Evolutionary conservation across 2,329 filamentous ascomycete species (phyloP).

Genomic region (Penicillium janthinellum): DNA sequence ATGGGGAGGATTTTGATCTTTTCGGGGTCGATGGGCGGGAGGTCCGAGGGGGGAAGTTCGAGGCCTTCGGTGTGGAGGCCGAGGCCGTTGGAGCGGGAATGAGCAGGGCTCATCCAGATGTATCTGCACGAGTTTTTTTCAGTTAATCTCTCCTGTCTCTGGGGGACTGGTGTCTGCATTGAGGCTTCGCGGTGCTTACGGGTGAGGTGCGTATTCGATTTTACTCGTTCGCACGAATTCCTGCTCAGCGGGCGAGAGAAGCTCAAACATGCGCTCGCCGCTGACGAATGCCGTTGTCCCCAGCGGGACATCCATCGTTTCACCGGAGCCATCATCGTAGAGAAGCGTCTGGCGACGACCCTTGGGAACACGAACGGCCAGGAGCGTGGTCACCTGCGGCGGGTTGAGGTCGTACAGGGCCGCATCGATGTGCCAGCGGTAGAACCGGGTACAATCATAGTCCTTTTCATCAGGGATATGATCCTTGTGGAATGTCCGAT

Average conservation of each 20-base stretch:
- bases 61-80: constrained; percentile 68
- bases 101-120: constrained; percentile 75
- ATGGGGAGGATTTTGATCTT: constrained; percentile 70
- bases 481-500: constrained; percentile 72
- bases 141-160: too few relatives aligned
- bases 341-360: constrained; percentile 67
- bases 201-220: constrained; percentile 76
- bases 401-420: constrained; percentile 75
- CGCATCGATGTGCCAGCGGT: constrained; percentile 80
- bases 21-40: constrained; percentile 69
- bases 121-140: constrained; percentile 38
- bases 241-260: constrained; percentile 66
- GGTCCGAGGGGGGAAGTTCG: constrained; percentile 61
- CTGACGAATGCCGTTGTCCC: constrained; percentile 77
- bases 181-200: constrained; percentile 45
- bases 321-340: constrained; percentile 71
- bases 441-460: constrained; percentile 62
- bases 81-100: constrained; percentile 67
- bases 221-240: constrained; percentile 66
- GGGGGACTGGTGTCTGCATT: not conserved
- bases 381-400: constrained; percentile 69
- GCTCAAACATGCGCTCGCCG: constrained; percentile 70
- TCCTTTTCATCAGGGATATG: constrained; percentile 64
- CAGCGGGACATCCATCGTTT: constrained; percentile 68
- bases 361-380: constrained; percentile 72